Evolutionary conservation across 768 basidiomycete genomes (phyloP).

Genomic region (Boletus sensibilis): DNA sequence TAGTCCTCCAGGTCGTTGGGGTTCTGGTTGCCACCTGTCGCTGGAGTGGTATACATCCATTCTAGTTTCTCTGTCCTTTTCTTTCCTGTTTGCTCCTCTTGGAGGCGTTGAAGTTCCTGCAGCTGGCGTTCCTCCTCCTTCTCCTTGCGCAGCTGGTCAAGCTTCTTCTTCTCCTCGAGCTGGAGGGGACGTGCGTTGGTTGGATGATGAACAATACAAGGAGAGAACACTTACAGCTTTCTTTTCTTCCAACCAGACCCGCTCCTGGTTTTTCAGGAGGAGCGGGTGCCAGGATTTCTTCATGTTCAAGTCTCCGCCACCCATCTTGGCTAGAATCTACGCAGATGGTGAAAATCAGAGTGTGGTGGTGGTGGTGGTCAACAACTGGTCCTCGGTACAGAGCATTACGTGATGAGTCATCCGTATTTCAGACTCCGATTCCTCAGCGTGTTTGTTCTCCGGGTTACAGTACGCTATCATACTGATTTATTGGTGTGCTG

Average conservation of each 20-base stretch:
- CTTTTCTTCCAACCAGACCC: constrained; percentile 99
- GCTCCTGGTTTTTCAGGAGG: constrained; percentile 97
- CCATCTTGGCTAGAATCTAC: constrained; percentile 67
- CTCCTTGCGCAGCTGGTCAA: constrained; percentile 95
- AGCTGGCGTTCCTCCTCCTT: constrained; percentile 96
- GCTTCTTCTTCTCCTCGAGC: constrained; percentile 98
- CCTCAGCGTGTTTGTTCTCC: not conserved
- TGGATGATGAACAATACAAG: not conserved
- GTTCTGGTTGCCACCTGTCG: constrained; percentile 82
- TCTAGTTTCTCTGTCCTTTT: constrained; percentile 93
- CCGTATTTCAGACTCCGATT: not conserved
- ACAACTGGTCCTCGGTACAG: not conserved
- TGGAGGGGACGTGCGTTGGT: constrained; percentile 33
- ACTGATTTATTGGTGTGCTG: not conserved
- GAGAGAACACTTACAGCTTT: constrained; percentile 65
- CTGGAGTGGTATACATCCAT: constrained; percentile 99
- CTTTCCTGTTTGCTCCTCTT: constrained; percentile 94
- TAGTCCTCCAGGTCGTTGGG: constrained; percentile 95
- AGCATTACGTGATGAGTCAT: constrained; percentile 1
- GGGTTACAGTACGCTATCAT: not conserved
- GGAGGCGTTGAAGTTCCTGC: constrained; percentile 92
- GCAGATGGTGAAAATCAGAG: constrained; percentile 4
- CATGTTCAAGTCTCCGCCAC: constrained; percentile 98
- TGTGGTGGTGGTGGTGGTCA: constrained; percentile 10
- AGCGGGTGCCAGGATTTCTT: constrained; percentile 99